These are phyloP conservation scores for Blechomonas ayalai DNA, from an alignment of 208 protist species.

Conservation along the genomic window DNA sequence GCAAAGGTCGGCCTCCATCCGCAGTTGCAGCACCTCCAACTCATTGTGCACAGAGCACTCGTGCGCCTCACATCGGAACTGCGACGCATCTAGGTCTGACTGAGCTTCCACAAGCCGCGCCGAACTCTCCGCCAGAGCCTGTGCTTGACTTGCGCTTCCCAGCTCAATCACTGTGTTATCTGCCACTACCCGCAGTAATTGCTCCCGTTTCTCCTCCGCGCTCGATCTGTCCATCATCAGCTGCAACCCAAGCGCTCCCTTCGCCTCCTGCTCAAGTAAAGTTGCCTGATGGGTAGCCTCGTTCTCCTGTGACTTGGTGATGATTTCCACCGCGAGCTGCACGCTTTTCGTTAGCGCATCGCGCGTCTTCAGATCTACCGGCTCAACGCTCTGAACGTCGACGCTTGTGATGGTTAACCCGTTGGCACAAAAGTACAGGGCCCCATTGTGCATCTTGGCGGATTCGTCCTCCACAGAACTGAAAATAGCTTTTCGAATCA, in stretches of 20 bases:
- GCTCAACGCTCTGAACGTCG: slow-evolving; percentile 91
- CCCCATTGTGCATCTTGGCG: slow-evolving; percentile 21
- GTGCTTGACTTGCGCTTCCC: slow-evolving; percentile 51
- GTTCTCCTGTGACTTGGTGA: slow-evolving; percentile 85
- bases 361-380: slow-evolving; percentile 86
- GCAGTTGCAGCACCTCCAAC: slow-evolving; percentile 36
- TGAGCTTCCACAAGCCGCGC: slow-evolving; percentile 50
- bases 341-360: slow-evolving; percentile 81
- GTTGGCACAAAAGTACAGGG: slow-evolving; percentile 82
- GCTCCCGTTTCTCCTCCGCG: slow-evolving; percentile 50
- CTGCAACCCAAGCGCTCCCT: slow-evolving; percentile 64
- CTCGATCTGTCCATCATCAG: slow-evolving; percentile 47
- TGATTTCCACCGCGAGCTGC: slow-evolving; percentile 91
- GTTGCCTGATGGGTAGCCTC: slow-evolving; percentile 74
- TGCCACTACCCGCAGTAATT: slow-evolving; percentile 59
- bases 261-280: slow-evolving; percentile 66
- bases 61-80: slow-evolving; percentile 38
- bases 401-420: slow-evolving; percentile 91
- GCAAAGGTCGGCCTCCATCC: slow-evolving; percentile 55
- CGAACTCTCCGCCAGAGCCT: slow-evolving; percentile 67
- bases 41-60: slow-evolving; percentile 37
- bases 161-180: slow-evolving; percentile 68
- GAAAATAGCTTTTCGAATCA: slow-evolving; percentile 93
- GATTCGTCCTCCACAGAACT: slow-evolving; percentile 18
- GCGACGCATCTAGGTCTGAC: slow-evolving; percentile 42